Evolutionary conservation across 2,329 filamentous ascomycete genomes (phyloP).

Genomic region (Aspergillus transmontanensis): DNA sequence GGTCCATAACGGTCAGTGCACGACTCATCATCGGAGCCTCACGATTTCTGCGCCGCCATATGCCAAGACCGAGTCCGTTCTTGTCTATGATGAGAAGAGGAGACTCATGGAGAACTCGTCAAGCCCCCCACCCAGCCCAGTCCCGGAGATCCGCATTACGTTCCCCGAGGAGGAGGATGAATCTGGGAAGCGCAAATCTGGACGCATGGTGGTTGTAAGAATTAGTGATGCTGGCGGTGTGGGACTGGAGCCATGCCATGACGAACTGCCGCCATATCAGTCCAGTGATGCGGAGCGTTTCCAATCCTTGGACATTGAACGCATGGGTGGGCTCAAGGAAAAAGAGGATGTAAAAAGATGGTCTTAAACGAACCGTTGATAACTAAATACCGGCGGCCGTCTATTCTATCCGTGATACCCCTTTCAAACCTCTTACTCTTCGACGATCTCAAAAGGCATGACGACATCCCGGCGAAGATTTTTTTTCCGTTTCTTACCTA

Average conservation of each 20-base stretch:
- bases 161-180: constrained; percentile 92
- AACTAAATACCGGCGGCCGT: constrained; percentile 3
- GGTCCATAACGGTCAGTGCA: constrained; percentile 64
- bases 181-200: constrained; percentile 74
- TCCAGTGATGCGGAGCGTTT: constrained; percentile 78
- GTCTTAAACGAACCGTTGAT: constrained; percentile 27
- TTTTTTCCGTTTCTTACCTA: constrained; percentile 27
- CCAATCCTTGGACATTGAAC: constrained; percentile 90
- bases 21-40: constrained; percentile 57
- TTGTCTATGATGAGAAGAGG: constrained; percentile 79
- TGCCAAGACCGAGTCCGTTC: constrained; percentile 68
- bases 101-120: constrained; percentile 75
- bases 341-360: constrained; percentile 60
- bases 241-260: constrained; percentile 80
- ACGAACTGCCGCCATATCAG: constrained; percentile 86
- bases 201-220: constrained; percentile 86
- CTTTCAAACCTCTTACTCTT: constrained; percentile 17
- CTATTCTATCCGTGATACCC: constrained; percentile 17
- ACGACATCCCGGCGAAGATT: constrained; percentile 35
- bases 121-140: constrained; percentile 76
- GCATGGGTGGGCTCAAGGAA: constrained; percentile 92
- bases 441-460: constrained; percentile 36
- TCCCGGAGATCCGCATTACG: constrained; percentile 96
- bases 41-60: constrained; percentile 56
- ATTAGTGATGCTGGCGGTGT: constrained; percentile 84